Conservation (phyloP, 2,329 filamentous ascomycete genomes). For the Stemphylium lycopersici region DNA sequence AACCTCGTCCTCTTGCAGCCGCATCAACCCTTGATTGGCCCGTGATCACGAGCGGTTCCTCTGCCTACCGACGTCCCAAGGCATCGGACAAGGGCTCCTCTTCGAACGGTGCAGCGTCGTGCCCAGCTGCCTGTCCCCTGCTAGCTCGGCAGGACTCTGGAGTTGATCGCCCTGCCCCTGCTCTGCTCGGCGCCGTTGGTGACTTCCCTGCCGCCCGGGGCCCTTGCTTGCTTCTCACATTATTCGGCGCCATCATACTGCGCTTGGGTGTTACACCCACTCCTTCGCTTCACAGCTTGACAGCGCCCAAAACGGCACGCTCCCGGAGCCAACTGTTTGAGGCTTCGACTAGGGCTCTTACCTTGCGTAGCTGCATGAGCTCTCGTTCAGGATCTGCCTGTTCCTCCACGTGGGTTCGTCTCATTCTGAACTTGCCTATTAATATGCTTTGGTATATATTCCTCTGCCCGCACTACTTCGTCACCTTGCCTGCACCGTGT, state of each 20-base stretch:
- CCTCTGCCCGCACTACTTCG: constrained; percentile 29
- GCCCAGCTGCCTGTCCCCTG: constrained; percentile 26
- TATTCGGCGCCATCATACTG: constrained; percentile 38
- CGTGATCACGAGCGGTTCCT: constrained; percentile 15
- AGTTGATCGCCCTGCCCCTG: constrained; percentile 28
- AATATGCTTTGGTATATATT: constrained; percentile 41
- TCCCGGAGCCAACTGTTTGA: constrained; percentile 50
- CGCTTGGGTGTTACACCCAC: constrained; percentile 42
- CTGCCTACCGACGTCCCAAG: constrained; percentile 33
- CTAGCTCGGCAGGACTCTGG: constrained; percentile 39
- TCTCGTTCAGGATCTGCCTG: constrained; percentile 42
- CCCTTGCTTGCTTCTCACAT: constrained; percentile 31
- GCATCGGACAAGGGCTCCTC: constrained; percentile 33
- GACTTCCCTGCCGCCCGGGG: constrained; percentile 36
- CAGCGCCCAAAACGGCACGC: constrained; percentile 48
- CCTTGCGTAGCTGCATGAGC: constrained; percentile 45
- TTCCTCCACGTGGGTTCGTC: constrained; percentile 45
- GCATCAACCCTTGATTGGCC: constrained; percentile 30
- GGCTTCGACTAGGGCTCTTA: constrained; percentile 45
- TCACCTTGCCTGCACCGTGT: constrained; percentile 18
- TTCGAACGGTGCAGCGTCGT: constrained; percentile 36
- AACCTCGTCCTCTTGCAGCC: constrained; percentile 25
- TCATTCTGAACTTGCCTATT: constrained; percentile 37
- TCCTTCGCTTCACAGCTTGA: constrained; percentile 47
- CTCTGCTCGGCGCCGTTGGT: constrained; percentile 36